phyloP scores from a whole-genome alignment of 106 monocot species.

The Allium sativum region DNA sequence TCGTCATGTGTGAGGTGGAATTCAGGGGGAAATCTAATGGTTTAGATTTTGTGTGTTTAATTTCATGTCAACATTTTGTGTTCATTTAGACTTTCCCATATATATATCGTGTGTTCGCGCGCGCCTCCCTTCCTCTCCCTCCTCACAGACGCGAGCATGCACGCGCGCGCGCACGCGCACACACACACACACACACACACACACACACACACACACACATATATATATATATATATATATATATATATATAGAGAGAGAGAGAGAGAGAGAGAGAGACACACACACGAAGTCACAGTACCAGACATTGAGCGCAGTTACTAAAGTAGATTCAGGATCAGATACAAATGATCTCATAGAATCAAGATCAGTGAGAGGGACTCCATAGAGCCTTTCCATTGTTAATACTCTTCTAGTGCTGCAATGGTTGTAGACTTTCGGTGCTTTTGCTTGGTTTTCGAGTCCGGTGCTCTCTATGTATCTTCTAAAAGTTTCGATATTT shows the following conservation, averaged over 20 bases:
- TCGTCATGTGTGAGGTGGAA: too few species aligned
- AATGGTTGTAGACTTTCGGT: constrained; percentile 63
- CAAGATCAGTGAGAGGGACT: constrained; percentile 95
- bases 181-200: too few species aligned
- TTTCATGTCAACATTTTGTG: too few species aligned
- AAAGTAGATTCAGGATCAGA: constrained; percentile 73
- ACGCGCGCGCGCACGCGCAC: too few species aligned
- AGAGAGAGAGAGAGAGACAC: too few species aligned
- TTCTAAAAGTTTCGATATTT: constrained; percentile 72
- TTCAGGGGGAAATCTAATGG: too few species aligned
- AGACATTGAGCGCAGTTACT: constrained; percentile 94
- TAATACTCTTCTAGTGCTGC: constrained; percentile 65
- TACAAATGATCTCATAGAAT: constrained; percentile 74
- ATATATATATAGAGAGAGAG: too few species aligned
- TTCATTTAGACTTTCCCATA: too few species aligned
- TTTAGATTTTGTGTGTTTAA: too few species aligned
- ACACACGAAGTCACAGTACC: constrained; percentile 39
- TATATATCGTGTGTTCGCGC: too few species aligned
- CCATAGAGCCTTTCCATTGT: constrained; percentile 98
- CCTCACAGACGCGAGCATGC: too few species aligned
- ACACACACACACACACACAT: background rate
- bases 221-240: background rate
- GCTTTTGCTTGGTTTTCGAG: constrained; percentile 80
- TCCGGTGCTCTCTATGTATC: constrained; percentile 69
- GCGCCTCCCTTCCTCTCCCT: too few species aligned